These are phyloP conservation scores for Mortierella sp. DNA, from an alignment of 371 early-diverging fungal species.

Conservation along the genomic window DNA sequence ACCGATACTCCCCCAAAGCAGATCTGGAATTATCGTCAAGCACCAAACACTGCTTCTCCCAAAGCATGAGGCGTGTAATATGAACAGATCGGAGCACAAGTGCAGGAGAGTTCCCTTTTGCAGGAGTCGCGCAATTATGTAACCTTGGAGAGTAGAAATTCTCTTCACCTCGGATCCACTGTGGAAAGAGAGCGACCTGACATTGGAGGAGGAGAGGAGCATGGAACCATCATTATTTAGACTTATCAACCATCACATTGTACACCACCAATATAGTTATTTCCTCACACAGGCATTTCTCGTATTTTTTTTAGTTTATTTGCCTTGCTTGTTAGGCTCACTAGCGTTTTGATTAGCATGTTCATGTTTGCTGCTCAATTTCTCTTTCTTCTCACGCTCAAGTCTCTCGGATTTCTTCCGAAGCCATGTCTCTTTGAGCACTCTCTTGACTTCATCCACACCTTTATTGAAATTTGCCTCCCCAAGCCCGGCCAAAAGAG, in stretches of 20 bases:
- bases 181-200: neutral
- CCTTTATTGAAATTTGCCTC: slow-evolving; percentile 64
- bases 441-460: slow-evolving; percentile 58
- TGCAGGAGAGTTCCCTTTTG: neutral
- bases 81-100: neutral
- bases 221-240: neutral
- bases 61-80: slow-evolving; percentile 33
- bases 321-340: neutral
- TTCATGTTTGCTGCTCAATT: slow-evolving; percentile 8
- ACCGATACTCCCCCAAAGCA: slow-evolving; percentile 80
- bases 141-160: too few species aligned
- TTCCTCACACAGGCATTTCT: neutral
- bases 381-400: slow-evolving; percentile 42
- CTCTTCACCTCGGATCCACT: neutral
- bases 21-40: slow-evolving; percentile 76
- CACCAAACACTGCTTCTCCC: slow-evolving; percentile 13
- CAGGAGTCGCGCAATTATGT: neutral
- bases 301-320: neutral
- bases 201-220: neutral
- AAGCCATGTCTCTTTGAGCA: slow-evolving; percentile 61
- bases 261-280: neutral
- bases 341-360: neutral
- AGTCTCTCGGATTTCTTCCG: slow-evolving; percentile 58
- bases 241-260: neutral
- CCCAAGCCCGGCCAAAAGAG: slow-evolving; percentile 64